These are phyloP conservation scores for Rhodotorula diobovata DNA, from an alignment of 768 basidiomycete species.

Conservation along the genomic window DNA sequence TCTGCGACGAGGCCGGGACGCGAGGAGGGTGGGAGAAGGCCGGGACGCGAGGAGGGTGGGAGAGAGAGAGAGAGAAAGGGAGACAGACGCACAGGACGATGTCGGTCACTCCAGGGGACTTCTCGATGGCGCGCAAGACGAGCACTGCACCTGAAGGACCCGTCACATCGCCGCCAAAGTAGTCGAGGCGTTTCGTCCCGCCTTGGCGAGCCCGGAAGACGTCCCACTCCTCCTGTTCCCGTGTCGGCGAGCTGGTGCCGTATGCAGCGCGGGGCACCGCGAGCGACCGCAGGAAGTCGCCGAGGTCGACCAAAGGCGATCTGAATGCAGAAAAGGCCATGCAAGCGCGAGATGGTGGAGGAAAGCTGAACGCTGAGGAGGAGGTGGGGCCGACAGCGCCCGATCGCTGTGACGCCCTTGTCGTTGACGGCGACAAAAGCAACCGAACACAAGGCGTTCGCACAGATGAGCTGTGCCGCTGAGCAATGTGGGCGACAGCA, in stretches of 20 bases:
- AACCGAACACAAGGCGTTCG: too few species aligned
- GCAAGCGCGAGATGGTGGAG: neutral
- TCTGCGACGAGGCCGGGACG: too few species aligned
- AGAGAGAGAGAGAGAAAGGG: too few species aligned
- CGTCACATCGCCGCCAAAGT: slow-evolving; percentile 13
- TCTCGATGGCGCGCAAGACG: slow-evolving; percentile 14
- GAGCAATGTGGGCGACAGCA: neutral
- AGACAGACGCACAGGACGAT: slow-evolving; percentile 8
- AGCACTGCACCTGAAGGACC: slow-evolving; percentile 18
- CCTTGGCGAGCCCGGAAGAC: slow-evolving; percentile 17
- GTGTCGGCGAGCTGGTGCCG: neutral
- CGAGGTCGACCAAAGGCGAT: slow-evolving; percentile 1
- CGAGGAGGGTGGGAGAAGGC: too few species aligned
- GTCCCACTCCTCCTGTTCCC: slow-evolving; percentile 24
- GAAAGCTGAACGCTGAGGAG: neutral
- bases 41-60: too few species aligned
- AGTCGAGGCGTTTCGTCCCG: slow-evolving; percentile 32
- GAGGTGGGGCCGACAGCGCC: neutral
- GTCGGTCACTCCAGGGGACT: slow-evolving; percentile 17
- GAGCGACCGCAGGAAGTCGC: slow-evolving; percentile 27
- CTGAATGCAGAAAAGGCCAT: slow-evolving; percentile 15
- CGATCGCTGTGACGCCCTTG: too few species aligned
- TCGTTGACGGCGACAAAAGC: too few species aligned
- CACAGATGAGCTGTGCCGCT: too few species aligned
- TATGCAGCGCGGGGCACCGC: slow-evolving; percentile 1